phyloP scores from a whole-genome alignment of 352 stramenopile species.

The Phytophthora pseudosyringae region DNA sequence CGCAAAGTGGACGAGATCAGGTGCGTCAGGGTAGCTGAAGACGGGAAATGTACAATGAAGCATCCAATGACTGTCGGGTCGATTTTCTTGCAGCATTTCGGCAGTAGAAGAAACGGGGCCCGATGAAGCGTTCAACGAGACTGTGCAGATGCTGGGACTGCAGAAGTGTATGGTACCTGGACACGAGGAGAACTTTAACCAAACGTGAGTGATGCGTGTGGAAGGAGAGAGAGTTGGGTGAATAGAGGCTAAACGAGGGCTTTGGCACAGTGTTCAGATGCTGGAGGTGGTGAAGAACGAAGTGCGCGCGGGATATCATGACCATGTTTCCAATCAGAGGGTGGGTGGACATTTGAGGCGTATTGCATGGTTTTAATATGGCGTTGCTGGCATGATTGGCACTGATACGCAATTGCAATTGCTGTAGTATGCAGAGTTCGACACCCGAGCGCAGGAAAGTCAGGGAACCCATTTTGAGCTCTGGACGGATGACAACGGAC shows the following conservation, averaged over 20 bases:
- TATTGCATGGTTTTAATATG: neutral
- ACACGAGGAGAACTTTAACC: conserved; percentile 43
- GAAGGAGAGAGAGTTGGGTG: neutral
- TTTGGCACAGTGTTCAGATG: conserved; percentile 48
- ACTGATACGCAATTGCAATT: conserved; percentile 1
- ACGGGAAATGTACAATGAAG: neutral
- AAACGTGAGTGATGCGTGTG: conserved; percentile 40
- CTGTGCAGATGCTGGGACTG: conserved; percentile 46
- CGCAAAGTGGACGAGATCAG: conserved; percentile 70
- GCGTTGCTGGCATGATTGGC: no score
- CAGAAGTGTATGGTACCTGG: conserved; percentile 49
- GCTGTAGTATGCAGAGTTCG: conserved; percentile 65
- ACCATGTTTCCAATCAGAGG: conserved; percentile 49
- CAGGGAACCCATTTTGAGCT: conserved; percentile 70
- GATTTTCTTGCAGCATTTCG: conserved; percentile 31
- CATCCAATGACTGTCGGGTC: neutral
- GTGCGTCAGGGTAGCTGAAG: conserved; percentile 26
- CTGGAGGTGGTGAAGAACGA: conserved; percentile 74
- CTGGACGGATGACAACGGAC: conserved; percentile 30
- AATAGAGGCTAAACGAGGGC: neutral
- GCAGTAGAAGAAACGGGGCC: conserved; percentile 25
- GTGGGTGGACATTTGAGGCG: conserved; percentile 22
- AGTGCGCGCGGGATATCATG: conserved; percentile 64
- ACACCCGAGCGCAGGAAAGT: conserved; percentile 36
- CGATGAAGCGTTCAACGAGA: conserved; percentile 34